Conservation (phyloP, 2,329 filamentous ascomycete species). For the Lecanosticta acicola region DNA sequence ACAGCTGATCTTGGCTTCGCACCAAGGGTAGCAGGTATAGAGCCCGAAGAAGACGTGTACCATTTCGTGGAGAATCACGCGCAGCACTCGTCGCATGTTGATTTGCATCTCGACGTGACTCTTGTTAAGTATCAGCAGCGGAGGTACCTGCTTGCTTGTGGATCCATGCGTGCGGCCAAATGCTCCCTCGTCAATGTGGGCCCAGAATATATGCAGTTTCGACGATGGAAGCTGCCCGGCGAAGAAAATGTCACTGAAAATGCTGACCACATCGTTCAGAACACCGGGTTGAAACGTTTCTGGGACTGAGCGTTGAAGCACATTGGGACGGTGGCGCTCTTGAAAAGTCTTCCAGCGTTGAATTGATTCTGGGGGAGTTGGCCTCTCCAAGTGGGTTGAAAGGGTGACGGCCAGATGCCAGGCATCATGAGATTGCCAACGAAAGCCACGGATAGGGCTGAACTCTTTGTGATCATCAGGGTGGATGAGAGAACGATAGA, state of each 20-base stretch:
- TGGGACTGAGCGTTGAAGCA: no score
- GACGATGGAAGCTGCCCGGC: constrained; percentile 9
- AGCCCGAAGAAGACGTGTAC: constrained; percentile 1
- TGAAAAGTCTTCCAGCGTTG: background rate
- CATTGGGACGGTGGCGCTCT: background rate
- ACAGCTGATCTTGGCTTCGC: constrained; percentile 4
- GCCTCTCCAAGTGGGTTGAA: background rate
- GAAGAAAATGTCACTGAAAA: constrained; percentile 16
- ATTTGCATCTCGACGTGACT: background rate
- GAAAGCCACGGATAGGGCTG: background rate
- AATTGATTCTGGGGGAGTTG: background rate
- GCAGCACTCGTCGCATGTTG: background rate
- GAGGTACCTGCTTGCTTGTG: no score
- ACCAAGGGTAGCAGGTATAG: constrained; percentile 14
- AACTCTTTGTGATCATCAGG: background rate
- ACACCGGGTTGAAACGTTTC: no score
- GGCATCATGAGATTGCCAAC: constrained; percentile 2
- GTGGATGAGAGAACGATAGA: background rate
- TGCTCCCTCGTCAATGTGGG: background rate
- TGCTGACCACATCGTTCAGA: no score
- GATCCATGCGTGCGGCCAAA: background rate
- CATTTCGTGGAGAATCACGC: constrained; percentile 10
- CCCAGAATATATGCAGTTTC: constrained; percentile 1
- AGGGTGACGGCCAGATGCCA: constrained; percentile 2
- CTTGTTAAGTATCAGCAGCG: background rate